Percentiles rank a stretch among this genome's conserved stretches.
These are phyloP conservation scores for Linnemannia schmuckeri DNA, from an alignment of 192 early-diverging fungal species.

Conservation along the genomic window DNA sequence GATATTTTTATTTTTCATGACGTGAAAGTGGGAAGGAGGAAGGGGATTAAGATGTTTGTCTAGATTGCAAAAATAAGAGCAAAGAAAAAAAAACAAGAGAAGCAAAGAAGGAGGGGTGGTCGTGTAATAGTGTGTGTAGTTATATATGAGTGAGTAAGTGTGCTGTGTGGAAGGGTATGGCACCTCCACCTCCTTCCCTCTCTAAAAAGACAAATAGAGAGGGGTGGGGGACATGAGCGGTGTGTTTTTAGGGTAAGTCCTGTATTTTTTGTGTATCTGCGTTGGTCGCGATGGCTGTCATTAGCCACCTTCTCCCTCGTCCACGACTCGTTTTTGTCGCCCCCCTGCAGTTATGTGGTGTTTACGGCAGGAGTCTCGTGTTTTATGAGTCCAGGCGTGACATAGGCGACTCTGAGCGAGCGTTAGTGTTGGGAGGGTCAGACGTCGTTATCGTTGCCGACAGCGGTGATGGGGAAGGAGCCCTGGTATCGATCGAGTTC, in stretches of 20 bases:
- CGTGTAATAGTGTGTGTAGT: not conserved
- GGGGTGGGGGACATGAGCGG: not conserved
- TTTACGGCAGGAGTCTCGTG: not conserved
- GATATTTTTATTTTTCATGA: slow-evolving; percentile 3
- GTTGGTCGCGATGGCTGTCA: no score
- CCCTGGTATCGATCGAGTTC: slow-evolving; percentile 43
- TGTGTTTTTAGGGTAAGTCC: no score
- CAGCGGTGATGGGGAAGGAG: slow-evolving; percentile 22
- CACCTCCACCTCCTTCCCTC: not conserved
- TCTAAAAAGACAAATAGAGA: not conserved
- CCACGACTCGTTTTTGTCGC: not conserved
- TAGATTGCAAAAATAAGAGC: slow-evolving; percentile 4
- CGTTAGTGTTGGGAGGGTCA: not conserved
- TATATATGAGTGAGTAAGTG: not conserved
- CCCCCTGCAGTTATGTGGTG: not conserved
- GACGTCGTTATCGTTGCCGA: not conserved
- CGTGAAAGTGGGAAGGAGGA: not conserved
- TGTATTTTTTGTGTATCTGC: no score
- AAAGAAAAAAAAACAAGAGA: not conserved
- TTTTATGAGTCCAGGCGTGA: slow-evolving; percentile 33
- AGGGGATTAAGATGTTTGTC: not conserved
- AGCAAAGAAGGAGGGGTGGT: not conserved
- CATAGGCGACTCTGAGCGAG: slow-evolving; percentile 20
- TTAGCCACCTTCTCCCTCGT: no score
- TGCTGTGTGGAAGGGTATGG: not conserved